These are phyloP conservation scores for Vitis labrusca DNA, from an alignment of 164 flowering plant genomes.

Conservation along the genomic window DNA sequence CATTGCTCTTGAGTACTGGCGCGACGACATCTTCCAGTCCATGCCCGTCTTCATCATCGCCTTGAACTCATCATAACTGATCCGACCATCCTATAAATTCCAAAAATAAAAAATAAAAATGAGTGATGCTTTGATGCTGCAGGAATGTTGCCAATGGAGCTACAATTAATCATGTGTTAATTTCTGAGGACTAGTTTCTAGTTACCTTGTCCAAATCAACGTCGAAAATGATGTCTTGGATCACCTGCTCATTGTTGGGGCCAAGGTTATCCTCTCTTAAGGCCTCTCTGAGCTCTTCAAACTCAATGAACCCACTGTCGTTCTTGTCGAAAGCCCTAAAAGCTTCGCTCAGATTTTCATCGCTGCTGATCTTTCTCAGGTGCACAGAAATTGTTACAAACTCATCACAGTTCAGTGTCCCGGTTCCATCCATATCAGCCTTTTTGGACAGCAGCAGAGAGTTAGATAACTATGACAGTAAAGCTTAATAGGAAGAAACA, in stretches of 20 bases:
- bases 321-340: slow-evolving; percentile 73
- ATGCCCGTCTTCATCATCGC: slow-evolving; percentile 73
- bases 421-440: slow-evolving; percentile 78
- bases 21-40: slow-evolving; percentile 83
- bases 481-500: not conserved
- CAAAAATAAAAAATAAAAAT: not conserved
- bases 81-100: slow-evolving; percentile 66
- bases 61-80: slow-evolving; percentile 69
- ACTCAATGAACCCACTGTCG: slow-evolving; percentile 67
- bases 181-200: not conserved
- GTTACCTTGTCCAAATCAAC: slow-evolving; percentile 71
- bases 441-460: slow-evolving; percentile 13
- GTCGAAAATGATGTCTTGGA: slow-evolving; percentile 63
- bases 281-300: slow-evolving; percentile 64
- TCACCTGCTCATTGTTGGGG: slow-evolving; percentile 46
- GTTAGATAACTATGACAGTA: not conserved
- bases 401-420: slow-evolving; percentile 66
- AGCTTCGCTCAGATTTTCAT: slow-evolving; percentile 57
- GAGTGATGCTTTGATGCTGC: not conserved
- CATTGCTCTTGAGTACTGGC: slow-evolving; percentile 77
- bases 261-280: slow-evolving; percentile 45
- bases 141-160: not conserved
- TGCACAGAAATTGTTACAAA: slow-evolving; percentile 71
- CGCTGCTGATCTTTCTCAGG: slow-evolving; percentile 50
- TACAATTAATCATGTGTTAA: not conserved